Percentiles rank a stretch among this genome's conserved stretches.
Conservation (phyloP, 805 yeast species). For the Wickerhamiella brachini region DNA sequence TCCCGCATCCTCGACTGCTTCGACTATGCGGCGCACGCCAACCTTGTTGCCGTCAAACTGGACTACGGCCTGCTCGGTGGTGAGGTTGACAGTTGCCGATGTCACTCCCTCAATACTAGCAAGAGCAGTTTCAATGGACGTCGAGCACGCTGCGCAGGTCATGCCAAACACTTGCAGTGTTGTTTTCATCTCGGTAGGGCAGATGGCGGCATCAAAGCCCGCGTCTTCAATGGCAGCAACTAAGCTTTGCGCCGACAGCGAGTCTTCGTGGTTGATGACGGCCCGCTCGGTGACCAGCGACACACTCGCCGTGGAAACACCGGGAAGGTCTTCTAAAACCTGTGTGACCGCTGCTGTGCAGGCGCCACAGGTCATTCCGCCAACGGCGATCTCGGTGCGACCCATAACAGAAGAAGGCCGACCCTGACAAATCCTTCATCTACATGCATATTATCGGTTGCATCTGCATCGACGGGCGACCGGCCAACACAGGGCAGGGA, state of each 20-base stretch:
- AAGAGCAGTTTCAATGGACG: constrained; percentile 37
- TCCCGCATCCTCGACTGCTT: constrained; percentile 37
- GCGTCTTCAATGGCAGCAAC: constrained; percentile 52
- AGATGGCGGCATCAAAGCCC: constrained; percentile 47
- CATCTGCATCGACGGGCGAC: neutral
- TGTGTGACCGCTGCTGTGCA: constrained; percentile 57
- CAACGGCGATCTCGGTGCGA: constrained; percentile 23
- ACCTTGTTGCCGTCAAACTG: constrained; percentile 32
- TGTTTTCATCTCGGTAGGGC: neutral
- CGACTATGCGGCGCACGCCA: constrained; percentile 52
- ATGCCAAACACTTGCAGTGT: constrained; percentile 39
- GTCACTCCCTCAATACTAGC: constrained; percentile 34
- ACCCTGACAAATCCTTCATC: neutral
- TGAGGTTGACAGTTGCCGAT: constrained; percentile 35
- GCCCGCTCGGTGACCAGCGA: constrained; percentile 72
- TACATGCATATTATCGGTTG: neutral
- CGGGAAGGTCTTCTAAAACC: constrained; percentile 35
- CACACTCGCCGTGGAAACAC: constrained; percentile 44
- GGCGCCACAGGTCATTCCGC: constrained; percentile 89
- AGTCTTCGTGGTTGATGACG: constrained; percentile 33
- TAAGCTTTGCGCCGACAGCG: constrained; percentile 27
- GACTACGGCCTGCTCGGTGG: constrained; percentile 42
- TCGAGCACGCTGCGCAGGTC: constrained; percentile 45
- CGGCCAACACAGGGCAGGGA: neutral
- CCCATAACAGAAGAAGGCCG: neutral